phyloP scores from a whole-genome alignment of 176 grass and related monocot species.

The Phoenix roebelenii region DNA sequence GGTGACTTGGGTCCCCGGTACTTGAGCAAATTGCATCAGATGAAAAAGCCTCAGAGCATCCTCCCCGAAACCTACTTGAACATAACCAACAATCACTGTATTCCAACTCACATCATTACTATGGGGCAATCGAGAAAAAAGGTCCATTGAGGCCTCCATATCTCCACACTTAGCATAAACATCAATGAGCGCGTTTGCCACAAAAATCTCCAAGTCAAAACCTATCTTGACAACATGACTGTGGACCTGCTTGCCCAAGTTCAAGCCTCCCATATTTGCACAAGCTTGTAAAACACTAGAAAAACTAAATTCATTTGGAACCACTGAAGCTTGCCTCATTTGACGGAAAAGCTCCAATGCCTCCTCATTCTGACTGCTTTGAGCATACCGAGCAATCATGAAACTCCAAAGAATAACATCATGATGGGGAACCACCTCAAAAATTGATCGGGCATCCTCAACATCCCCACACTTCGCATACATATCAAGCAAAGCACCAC shows the following conservation, averaged over 20 bases:
- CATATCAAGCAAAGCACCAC: constrained; percentile 32
- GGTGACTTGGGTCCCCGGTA: constrained; percentile 47
- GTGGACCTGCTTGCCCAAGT: constrained; percentile 23
- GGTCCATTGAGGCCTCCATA: constrained; percentile 34
- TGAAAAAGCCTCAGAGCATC: constrained; percentile 45
- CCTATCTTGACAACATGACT: constrained; percentile 42
- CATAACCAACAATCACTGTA: constrained; percentile 56
- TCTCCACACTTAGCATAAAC: constrained; percentile 63
- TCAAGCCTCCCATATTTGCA: constrained; percentile 10
- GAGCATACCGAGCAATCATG: constrained; percentile 36
- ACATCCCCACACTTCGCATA: constrained; percentile 29
- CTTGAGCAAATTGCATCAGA: constrained; percentile 33
- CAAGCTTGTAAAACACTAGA: constrained; percentile 35
- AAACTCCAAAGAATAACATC: constrained; percentile 54
- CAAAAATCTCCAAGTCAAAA: constrained; percentile 48
- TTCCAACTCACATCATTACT: constrained; percentile 75
- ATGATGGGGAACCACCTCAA: constrained; percentile 42
- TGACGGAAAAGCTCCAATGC: constrained; percentile 38
- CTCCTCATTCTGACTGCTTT: constrained; percentile 43
- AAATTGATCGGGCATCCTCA: constrained; percentile 19
- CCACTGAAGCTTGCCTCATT: constrained; percentile 35
- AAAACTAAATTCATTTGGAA: constrained; percentile 47
- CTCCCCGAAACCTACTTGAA: constrained; percentile 27
- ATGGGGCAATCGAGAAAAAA: constrained; percentile 23
- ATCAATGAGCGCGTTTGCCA: constrained; percentile 66